Evolutionary conservation across 179 eudicot genomes (phyloP).

Genomic region (Vitellaria paradoxa): DNA sequence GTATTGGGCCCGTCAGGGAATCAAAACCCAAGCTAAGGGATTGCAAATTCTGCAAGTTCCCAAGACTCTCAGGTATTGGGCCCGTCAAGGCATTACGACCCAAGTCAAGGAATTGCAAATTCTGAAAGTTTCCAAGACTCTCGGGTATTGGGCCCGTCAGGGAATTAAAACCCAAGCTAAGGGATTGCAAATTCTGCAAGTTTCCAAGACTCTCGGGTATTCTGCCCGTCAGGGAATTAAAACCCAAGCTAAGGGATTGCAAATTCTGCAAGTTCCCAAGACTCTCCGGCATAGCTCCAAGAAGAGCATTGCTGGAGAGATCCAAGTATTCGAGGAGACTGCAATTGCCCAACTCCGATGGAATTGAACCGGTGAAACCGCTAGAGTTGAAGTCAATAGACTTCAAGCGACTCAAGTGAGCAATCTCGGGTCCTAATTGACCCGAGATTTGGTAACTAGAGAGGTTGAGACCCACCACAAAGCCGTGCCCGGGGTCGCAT

Average conservation of each 20-base stretch:
- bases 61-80: no score
- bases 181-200: no score
- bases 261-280: constrained; percentile 35
- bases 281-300: constrained; percentile 37
- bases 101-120: no score
- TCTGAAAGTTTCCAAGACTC: no score
- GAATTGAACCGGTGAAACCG: constrained; percentile 39
- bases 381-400: constrained; percentile 33
- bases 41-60: no score
- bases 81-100: no score
- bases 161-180: no score
- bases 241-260: constrained; percentile 19
- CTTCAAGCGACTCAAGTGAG: constrained; percentile 26
- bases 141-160: no score
- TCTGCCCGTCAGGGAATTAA: constrained; percentile 30
- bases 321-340: constrained; percentile 32
- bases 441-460: constrained; percentile 38
- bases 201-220: no score
- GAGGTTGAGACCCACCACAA: constrained; percentile 43
- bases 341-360: constrained; percentile 33
- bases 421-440: constrained; percentile 44
- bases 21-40: no score
- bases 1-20: no score
- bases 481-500: constrained; percentile 35
- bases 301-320: constrained; percentile 27